Conservation (phyloP, 2,329 filamentous ascomycete species). For the Scleromitrula shiraiana region DNA sequence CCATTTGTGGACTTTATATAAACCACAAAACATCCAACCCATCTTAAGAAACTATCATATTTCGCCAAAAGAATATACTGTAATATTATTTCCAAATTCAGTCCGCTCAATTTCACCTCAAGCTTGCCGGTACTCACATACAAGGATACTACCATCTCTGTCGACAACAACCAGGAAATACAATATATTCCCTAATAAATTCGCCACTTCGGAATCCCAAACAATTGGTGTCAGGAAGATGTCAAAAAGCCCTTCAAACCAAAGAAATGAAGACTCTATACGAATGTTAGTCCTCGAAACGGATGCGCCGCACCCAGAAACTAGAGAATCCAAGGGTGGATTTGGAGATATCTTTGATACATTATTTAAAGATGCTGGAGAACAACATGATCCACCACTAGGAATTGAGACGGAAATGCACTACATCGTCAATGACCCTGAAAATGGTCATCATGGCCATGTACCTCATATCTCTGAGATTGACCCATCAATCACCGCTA, state of each 20-base stretch:
- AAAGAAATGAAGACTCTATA: slow-evolving; percentile 15
- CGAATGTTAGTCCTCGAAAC: slow-evolving; percentile 49
- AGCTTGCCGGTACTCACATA: too few species aligned
- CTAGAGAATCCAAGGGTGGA: slow-evolving; percentile 39
- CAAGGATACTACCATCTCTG: too few species aligned
- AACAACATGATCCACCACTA: slow-evolving; percentile 44
- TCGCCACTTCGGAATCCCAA: background rate
- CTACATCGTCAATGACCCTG: slow-evolving; percentile 40
- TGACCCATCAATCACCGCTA: slow-evolving; percentile 54
- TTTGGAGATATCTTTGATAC: slow-evolving; percentile 47
- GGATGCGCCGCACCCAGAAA: slow-evolving; percentile 46
- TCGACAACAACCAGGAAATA: too few species aligned
- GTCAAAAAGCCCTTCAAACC: background rate
- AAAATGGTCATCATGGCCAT: slow-evolving; percentile 1
- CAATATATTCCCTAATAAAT: too few species aligned
- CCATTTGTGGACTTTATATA: too few species aligned
- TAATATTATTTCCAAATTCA: too few species aligned
- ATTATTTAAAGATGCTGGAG: slow-evolving; percentile 44
- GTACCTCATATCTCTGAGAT: slow-evolving; percentile 2
- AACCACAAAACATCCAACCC: too few species aligned
- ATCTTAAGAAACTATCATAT: too few species aligned
- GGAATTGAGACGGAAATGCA: slow-evolving; percentile 46
- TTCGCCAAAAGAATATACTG: too few species aligned
- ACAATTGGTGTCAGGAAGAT: too few species aligned
- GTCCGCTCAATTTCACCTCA: too few species aligned